A percentile compares a stretch with the other conserved stretches of the same genome.
These are phyloP conservation scores for Kockovaella imperatae DNA, from an alignment of 768 basidiomycete species.

Conservation along the genomic window DNA sequence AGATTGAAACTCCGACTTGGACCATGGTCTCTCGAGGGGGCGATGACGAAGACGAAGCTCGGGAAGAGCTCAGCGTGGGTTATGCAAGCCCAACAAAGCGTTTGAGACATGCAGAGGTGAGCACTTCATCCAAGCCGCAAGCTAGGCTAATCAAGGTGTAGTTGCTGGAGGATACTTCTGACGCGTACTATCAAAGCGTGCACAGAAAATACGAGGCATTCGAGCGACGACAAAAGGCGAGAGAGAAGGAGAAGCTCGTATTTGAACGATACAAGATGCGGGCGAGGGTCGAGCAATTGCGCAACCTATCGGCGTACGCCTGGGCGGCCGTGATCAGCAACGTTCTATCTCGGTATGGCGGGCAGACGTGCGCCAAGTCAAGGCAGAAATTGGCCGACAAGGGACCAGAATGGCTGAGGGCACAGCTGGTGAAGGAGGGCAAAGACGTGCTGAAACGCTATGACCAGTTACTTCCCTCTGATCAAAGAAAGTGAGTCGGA, in stretches of 20 bases:
- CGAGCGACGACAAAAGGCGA: conserved; percentile 72
- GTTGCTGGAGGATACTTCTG: conserved; percentile 62
- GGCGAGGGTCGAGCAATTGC: conserved; percentile 76
- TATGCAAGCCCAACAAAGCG: conserved; percentile 47
- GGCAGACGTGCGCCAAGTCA: conserved; percentile 13
- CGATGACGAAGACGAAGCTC: conserved; percentile 24
- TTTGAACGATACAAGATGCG: conserved; percentile 87
- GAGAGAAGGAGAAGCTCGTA: conserved; percentile 85
- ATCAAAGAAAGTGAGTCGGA: conserved; percentile 29
- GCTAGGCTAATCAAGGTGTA: conserved; percentile 35
- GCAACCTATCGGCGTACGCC: conserved; percentile 50
- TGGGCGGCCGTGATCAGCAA: conserved; percentile 25
- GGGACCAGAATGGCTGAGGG: conserved; percentile 31
- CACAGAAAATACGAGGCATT: conserved; percentile 80
- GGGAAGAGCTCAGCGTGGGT: conserved; percentile 10
- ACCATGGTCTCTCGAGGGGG: conserved; percentile 15
- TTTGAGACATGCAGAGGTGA: conserved; percentile 29
- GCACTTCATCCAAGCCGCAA: background rate
- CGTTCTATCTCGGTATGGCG: conserved; percentile 11
- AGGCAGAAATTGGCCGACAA: conserved; percentile 17
- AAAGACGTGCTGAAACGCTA: conserved; percentile 30
- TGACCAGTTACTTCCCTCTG: conserved; percentile 33
- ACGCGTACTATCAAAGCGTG: conserved; percentile 69
- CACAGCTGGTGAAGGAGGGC: conserved; percentile 22
- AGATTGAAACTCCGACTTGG: conserved; percentile 62